Percentiles rank a stretch among this genome's conserved stretches.
These are phyloP conservation scores for Taiwanofungus camphoratus DNA, from an alignment of 1,284 basidiomycete species.

Conservation along the genomic window DNA sequence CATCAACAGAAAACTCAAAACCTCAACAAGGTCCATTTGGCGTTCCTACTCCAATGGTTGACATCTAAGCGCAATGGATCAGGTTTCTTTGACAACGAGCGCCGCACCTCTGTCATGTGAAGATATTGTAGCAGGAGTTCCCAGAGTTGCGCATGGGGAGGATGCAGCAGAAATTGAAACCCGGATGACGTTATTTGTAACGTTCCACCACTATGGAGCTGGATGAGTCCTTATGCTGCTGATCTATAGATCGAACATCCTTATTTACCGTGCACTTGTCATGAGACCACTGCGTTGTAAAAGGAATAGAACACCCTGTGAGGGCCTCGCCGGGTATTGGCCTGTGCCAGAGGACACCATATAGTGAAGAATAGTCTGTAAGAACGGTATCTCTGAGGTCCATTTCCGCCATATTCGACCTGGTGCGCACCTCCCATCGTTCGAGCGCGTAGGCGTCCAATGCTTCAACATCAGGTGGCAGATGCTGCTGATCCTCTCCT, in stretches of 20 bases:
- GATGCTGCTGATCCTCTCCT: slow-evolving; percentile 53
- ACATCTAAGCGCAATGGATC: neutral
- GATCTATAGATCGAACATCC: neutral
- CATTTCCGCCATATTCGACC: slow-evolving; percentile 6
- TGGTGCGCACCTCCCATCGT: slow-evolving; percentile 80
- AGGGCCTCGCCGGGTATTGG: slow-evolving; percentile 62
- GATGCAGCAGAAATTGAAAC: slow-evolving; percentile 95
- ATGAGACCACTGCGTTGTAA: slow-evolving; percentile 87
- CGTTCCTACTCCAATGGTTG: slow-evolving; percentile 48
- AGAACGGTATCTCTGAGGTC: slow-evolving; percentile 5
- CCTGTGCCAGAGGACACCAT: slow-evolving; percentile 94
- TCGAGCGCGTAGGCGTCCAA: slow-evolving; percentile 86
- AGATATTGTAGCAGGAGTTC: slow-evolving; percentile 90
- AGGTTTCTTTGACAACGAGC: slow-evolving; percentile 4
- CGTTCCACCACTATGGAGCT: slow-evolving; percentile 39
- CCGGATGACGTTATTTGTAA: slow-evolving; percentile 90
- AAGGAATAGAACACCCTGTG: slow-evolving; percentile 79
- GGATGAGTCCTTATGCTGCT: neutral
- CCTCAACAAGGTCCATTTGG: slow-evolving; percentile 89
- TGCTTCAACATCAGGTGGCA: slow-evolving; percentile 50
- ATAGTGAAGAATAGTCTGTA: slow-evolving; percentile 90
- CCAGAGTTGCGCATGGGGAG: slow-evolving; percentile 98
- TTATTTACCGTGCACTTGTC: slow-evolving; percentile 51
- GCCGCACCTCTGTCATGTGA: slow-evolving; percentile 67
- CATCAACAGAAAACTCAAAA: slow-evolving; percentile 94